A percentile compares a stretch with the other conserved stretches of the same genome.
These are phyloP conservation scores for Nymphaea colorata DNA, from an alignment of 164 flowering plant genomes.

Conservation along the genomic window DNA sequence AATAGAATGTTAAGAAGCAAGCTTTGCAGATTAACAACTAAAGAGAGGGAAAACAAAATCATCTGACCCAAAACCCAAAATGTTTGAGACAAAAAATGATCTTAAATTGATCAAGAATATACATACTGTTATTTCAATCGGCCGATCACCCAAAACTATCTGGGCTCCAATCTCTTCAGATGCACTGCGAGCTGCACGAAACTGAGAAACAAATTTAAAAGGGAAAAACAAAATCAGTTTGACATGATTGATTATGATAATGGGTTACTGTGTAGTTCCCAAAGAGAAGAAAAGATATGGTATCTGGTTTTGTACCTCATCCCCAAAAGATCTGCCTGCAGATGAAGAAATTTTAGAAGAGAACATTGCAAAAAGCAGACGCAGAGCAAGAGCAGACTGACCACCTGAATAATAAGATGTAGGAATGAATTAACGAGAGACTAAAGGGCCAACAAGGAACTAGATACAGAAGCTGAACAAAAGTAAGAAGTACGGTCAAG, in stretches of 20 bases:
- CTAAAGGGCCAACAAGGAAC: too few relatives aligned
- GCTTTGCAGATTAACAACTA: neutral
- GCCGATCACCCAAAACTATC: constrained; percentile 89
- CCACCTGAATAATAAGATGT: constrained; percentile 41
- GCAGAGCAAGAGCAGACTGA: constrained; percentile 80
- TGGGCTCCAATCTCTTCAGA: constrained; percentile 91
- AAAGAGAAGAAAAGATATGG: neutral
- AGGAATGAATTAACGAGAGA: too few relatives aligned
- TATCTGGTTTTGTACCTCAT: constrained; percentile 43
- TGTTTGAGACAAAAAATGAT: neutral
- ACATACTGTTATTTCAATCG: constrained; percentile 92
- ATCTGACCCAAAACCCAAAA: neutral
- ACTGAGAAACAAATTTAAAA: constrained; percentile 25
- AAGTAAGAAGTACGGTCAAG: too few relatives aligned
- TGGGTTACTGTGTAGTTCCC: too few relatives aligned
- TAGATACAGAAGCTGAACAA: too few relatives aligned
- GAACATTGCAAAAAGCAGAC: constrained; percentile 68
- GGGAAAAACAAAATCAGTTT: neutral
- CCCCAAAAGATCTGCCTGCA: constrained; percentile 76
- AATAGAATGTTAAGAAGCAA: neutral
- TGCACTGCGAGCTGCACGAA: constrained; percentile 76
- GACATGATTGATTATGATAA: neutral
- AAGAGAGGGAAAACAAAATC: neutral
- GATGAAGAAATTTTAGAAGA: constrained; percentile 81
- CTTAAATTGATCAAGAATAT: neutral